Evolutionary conservation across 768 basidiomycete genomes (phyloP), one percentile per base, ranked within the genome.

Genomic region (Leccinum aurantiacum): DNA sequence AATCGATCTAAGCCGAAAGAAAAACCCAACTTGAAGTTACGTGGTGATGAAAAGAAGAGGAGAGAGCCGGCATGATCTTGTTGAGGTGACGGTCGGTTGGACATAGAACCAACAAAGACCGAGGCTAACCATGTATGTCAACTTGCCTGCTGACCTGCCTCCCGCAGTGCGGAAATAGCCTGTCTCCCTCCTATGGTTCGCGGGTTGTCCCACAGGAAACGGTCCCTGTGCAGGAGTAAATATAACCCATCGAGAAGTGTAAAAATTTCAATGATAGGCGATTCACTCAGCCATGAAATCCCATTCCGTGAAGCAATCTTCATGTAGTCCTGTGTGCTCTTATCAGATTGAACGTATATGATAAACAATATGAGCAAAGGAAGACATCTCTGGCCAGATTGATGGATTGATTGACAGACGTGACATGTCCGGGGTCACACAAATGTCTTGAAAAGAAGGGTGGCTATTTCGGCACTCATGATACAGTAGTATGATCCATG

Each of bases 141-240:
- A 46, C 9, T n/a, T 37, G 61, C 37, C 22, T 46, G 47, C 4
- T 13, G 27, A 41, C 47, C 41, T 35, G 44, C 35, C 57, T 59
- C 59, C 54, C 31, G 52, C 35, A 33, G 38, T 37, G 64, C 69
- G 69, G 68, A 66, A 67, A 71, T 69, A 66, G 48, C 31, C 31
- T 11, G 31, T 44, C 58, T 55, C 35, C 47, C 33, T 22, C 17
- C 52, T 35, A 17, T 58, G 37, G 24, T 62, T 71, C 62, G 67
- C 62, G 67, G 68, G 58, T 54, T 22, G n/a, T 8, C 38, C 31
- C 31, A 27, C 53, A 29, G 31, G 57, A 53, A 31, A 33, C 6
- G 58, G 4, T 14, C 37, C 50, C 29, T 54, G 54, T 56, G 64
- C 50, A 33, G 17, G 29, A 55, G 11, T 22, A 35, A 25, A 10